Conservation (phyloP, 768 basidiomycete genomes). For the Mycena venus region DNA sequence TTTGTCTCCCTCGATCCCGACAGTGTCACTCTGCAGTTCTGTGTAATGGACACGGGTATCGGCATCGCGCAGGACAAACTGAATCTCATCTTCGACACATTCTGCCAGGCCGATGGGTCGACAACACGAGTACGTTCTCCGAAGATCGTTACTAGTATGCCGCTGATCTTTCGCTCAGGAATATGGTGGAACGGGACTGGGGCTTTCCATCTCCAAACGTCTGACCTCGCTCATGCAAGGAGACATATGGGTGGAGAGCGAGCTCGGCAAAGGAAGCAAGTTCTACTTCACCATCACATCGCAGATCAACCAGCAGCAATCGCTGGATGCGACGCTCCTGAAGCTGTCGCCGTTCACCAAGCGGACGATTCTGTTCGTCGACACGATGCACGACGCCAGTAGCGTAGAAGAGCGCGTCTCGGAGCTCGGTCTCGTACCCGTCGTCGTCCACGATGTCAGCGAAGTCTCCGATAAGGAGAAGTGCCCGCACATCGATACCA, state of each 20-base stretch:
- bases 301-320: constrained; percentile 76
- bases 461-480: constrained; percentile 87
- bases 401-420: constrained; percentile 82
- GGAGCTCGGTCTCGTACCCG: constrained; percentile 84
- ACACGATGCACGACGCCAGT: constrained; percentile 83
- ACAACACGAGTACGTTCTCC: constrained; percentile 82
- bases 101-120: constrained; percentile 98
- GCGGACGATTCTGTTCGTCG: constrained; percentile 92
- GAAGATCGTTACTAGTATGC: neutral
- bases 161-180: constrained; percentile 63
- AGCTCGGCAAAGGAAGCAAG: constrained; percentile 91
- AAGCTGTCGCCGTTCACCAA: constrained; percentile 92
- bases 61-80: constrained; percentile 99
- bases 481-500: constrained; percentile 93
- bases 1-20: constrained; percentile 84
- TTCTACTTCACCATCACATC: constrained; percentile 98
- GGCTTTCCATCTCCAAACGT: constrained; percentile 96
- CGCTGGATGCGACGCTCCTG: constrained; percentile 76
- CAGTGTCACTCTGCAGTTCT: constrained; percentile 94
- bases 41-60: constrained; percentile 97
- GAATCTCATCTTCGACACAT: constrained; percentile 98
- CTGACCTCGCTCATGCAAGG: constrained; percentile 98
- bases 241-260: constrained; percentile 98
- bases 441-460: constrained; percentile 81
- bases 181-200: constrained; percentile 97